Evolutionary conservation across 768 basidiomycete genomes (phyloP).

Genomic region (Mycena galopus): DNA sequence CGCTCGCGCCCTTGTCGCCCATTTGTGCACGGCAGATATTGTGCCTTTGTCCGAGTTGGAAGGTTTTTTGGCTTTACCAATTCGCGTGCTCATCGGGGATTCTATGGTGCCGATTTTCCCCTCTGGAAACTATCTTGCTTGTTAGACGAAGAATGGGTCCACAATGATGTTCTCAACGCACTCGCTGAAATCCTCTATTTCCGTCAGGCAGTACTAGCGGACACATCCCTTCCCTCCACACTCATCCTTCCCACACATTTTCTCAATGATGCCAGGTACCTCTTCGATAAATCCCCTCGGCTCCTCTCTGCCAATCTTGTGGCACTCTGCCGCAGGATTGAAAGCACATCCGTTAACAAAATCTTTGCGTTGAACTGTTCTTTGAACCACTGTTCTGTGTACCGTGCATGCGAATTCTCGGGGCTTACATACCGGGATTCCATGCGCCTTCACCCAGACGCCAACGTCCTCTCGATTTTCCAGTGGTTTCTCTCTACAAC

Average conservation of each 20-base stretch:
- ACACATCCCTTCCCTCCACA: background rate
- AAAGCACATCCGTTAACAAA: background rate
- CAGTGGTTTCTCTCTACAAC: no score
- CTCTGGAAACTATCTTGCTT: slow-evolving; percentile 37
- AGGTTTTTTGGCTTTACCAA: no score
- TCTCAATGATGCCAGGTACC: background rate
- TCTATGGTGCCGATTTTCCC: no score
- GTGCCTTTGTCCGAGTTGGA: no score
- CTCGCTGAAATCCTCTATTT: slow-evolving; percentile 35
- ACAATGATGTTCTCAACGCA: slow-evolving; percentile 39
- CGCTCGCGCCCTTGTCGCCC: background rate
- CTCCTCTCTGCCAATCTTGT: background rate
- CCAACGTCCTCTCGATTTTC: no score
- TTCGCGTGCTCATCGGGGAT: no score
- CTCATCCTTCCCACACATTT: background rate
- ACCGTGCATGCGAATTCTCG: no score
- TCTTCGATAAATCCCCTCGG: background rate
- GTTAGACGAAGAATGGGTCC: slow-evolving; percentile 41
- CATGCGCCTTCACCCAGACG: no score
- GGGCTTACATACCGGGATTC: no score
- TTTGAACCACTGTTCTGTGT: background rate
- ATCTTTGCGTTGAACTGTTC: slow-evolving; percentile 1
- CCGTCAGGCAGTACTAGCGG: background rate
- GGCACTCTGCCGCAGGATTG: background rate
- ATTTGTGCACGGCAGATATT: slow-evolving; percentile 29